phyloP scores from a whole-genome alignment of 1,139 yeast species.

The Debaryomyces sp. region DNA sequence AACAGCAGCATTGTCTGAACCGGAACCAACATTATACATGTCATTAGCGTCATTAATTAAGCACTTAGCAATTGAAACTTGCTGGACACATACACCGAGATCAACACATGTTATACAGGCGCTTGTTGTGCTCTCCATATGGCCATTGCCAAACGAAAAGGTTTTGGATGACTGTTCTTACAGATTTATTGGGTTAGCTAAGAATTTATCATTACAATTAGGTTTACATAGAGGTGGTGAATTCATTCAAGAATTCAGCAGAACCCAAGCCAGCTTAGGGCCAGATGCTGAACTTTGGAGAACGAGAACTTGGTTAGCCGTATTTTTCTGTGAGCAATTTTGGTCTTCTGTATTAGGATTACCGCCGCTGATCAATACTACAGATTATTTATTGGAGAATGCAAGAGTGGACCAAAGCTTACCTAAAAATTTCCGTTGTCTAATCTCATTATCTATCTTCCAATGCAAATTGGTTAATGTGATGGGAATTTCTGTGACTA shows the following conservation, averaged over 20 bases:
- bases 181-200: conserved; percentile 85
- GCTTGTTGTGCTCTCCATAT: conserved; percentile 72
- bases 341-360: conserved; percentile 89
- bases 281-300: conserved; percentile 96
- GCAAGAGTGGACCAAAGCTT: conserved; percentile 70
- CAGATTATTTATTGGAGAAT: conserved; percentile 79
- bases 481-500: conserved; percentile 86
- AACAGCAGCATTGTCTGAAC: conserved; percentile 84
- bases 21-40: conserved; percentile 81
- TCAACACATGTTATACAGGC: conserved; percentile 95
- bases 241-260: conserved; percentile 85
- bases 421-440: conserved; percentile 73
- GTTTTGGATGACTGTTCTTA: conserved; percentile 92
- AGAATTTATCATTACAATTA: conserved; percentile 78
- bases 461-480: conserved; percentile 83
- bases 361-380: conserved; percentile 79
- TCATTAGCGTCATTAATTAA: conserved; percentile 77
- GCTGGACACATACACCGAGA: conserved; percentile 93
- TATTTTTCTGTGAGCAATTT: conserved; percentile 85
- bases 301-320: conserved; percentile 89
- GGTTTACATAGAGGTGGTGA: conserved; percentile 92
- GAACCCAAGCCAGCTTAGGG: conserved; percentile 81
- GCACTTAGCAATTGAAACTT: conserved; percentile 87
- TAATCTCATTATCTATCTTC: conserved; percentile 75
- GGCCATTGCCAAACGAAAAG: conserved; percentile 95